These are phyloP conservation scores for Amanita pseudoporphyria DNA, from an alignment of 768 basidiomycete species.

Conservation along the genomic window DNA sequence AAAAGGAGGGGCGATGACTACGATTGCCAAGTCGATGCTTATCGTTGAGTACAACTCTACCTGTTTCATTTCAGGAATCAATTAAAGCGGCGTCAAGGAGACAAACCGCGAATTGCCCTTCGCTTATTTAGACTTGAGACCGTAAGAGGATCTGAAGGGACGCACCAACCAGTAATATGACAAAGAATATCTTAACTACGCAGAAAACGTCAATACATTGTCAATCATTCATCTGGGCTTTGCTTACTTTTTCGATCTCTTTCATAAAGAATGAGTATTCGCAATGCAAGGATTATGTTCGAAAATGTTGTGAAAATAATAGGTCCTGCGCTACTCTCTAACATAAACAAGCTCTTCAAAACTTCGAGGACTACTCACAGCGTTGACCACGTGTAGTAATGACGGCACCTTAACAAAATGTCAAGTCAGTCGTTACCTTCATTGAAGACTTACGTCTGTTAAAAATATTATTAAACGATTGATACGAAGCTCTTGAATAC, in stretches of 20 bases:
- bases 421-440: not conserved
- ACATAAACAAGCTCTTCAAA: not conserved
- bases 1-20: not conserved
- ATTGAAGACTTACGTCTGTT: not conserved
- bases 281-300: not conserved
- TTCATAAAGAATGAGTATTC: not conserved
- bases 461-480: not conserved
- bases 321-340: not conserved
- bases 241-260: not conserved
- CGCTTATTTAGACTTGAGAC: too few species aligned
- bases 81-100: not conserved
- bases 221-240: not conserved
- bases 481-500: not conserved
- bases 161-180: not conserved
- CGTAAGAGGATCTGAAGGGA: too few species aligned
- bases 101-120: not conserved
- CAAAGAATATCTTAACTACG: not conserved
- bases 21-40: not conserved
- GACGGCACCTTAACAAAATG: not conserved
- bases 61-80: not conserved
- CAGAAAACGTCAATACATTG: not conserved
- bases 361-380: not conserved
- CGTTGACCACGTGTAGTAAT: not conserved
- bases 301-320: not conserved
- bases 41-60: not conserved